Evolutionary conservation across 2,329 filamentous ascomycete genomes (phyloP).

Genomic region (Fusarium pilosicola): DNA sequence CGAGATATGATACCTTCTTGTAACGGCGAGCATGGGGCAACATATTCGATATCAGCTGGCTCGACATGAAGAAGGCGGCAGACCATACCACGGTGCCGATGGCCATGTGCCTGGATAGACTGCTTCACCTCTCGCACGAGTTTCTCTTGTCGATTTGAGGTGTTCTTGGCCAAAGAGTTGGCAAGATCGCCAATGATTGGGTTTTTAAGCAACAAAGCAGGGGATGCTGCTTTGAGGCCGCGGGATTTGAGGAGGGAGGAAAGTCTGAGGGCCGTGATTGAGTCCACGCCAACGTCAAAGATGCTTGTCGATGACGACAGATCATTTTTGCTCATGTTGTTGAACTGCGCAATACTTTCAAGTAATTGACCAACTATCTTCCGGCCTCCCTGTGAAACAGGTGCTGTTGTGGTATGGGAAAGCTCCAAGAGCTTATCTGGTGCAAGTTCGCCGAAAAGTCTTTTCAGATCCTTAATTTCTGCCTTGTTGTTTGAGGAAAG

Average conservation of each 20-base stretch:
- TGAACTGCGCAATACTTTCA: conserved; percentile 63
- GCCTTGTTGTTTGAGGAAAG: conserved; percentile 91
- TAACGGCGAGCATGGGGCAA: conserved; percentile 84
- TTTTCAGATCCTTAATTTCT: conserved; percentile 75
- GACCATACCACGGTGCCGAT: conserved; percentile 65
- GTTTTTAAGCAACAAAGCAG: conserved; percentile 75
- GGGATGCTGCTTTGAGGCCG: conserved; percentile 69
- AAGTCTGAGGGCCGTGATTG: conserved; percentile 82
- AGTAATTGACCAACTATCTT: conserved; percentile 60
- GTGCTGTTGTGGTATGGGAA: conserved; percentile 46
- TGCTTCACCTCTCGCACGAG: conserved; percentile 64
- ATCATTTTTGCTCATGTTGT: conserved; percentile 54
- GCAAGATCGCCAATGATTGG: conserved; percentile 61
- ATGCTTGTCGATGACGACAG: conserved; percentile 71
- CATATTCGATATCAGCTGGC: conserved; percentile 70
- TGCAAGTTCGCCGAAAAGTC: conserved; percentile 71
- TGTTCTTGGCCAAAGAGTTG: conserved; percentile 44
- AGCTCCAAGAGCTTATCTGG: conserved; percentile 70
- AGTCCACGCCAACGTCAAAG: conserved; percentile 89
- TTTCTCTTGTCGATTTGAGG: conserved; percentile 22
- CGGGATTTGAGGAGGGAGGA: conserved; percentile 69
- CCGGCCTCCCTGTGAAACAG: conserved; percentile 46
- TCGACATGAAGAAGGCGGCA: conserved; percentile 63
- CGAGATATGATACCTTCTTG: conserved; percentile 88
- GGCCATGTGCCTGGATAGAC: conserved; percentile 69